Evolutionary conservation across 805 yeast species (phyloP), one percentile per base, ranked within the genome.

Genomic region (Candida bentonensis): DNA sequence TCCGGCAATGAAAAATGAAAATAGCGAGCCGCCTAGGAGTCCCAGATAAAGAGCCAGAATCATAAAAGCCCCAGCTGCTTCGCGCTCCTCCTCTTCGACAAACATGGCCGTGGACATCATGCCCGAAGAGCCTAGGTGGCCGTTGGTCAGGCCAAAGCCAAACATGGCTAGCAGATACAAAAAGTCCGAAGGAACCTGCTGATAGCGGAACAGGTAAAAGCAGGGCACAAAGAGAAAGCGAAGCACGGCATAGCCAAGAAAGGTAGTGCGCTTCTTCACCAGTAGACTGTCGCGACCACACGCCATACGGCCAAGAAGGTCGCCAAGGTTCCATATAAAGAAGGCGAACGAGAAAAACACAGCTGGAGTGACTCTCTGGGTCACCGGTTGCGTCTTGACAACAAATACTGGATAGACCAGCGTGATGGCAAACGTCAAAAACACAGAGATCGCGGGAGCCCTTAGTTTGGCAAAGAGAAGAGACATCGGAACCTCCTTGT

Each of bases 11-110:
- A 75, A 49, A 55, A 86, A 89, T 54, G 95, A 82, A 44, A 78
- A 56, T 1, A 86, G 48, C 47, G 95, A 79, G 3, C 98, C 98
- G 1, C 70, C 65, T 0, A 92, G 77, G 42, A 89, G 69, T 0
- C 96, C 96, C 9, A 77, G 56, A 45, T 88, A 78, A 43, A 88
- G 72, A 51, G 85, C 77, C 21, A 88, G 76, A 1, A 86, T 78
- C 40, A 95, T 79, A 58, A 88, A 83, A 2, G 96, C 96, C 40
- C 96, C 96, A 1, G 97, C 95, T 0, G 96, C 95, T 47, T 84
- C 85, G 58, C 77, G 78, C 54, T 85, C 89, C 20, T 71, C 70
- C 26, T 77, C 84, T 1, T 70, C 68, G 25, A 74, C 80, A 44
- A 68, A 71, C 15, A 69, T 65, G 0, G 82, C 79, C 2, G 86